Conservation (phyloP, 495 filamentous ascomycete genomes). For the Hypoxylon trugodes region DNA sequence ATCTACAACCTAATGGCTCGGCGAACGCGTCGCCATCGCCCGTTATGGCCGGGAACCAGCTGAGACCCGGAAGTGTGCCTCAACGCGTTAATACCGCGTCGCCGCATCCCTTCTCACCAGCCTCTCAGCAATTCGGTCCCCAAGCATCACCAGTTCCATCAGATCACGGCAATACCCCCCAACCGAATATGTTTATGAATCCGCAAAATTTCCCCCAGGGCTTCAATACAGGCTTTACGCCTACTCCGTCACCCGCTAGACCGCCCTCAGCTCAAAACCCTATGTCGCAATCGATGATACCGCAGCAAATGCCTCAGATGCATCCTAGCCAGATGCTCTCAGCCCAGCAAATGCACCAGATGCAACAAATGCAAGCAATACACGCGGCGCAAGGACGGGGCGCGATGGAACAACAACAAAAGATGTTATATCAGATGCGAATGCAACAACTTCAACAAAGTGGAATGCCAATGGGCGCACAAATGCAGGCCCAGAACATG, state of each 20-base stretch:
- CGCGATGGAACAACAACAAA: slow-evolving; percentile 65
- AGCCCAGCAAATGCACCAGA: slow-evolving; percentile 50
- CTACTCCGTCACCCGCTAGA: slow-evolving; percentile 59
- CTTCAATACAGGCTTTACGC: slow-evolving; percentile 65
- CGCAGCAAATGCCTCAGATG: slow-evolving; percentile 54
- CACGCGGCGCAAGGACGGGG: slow-evolving; percentile 63
- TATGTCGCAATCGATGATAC: slow-evolving; percentile 57
- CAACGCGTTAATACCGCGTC: slow-evolving; percentile 90
- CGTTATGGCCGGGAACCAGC: slow-evolving; percentile 75
- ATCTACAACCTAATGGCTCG: slow-evolving; percentile 83
- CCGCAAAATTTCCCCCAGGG: slow-evolving; percentile 64
- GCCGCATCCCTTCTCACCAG: slow-evolving; percentile 88
- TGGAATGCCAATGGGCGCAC: slow-evolving; percentile 60
- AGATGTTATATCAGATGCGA: slow-evolving; percentile 70
- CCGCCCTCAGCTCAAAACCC: slow-evolving; percentile 57
- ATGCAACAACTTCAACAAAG: slow-evolving; percentile 68
- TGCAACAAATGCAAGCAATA: slow-evolving; percentile 53
- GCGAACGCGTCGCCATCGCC: slow-evolving; percentile 88
- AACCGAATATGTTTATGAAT: slow-evolving; percentile 68
- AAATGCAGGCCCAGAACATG: slow-evolving; percentile 55
- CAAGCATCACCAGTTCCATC: slow-evolving; percentile 82
- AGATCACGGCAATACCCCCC: slow-evolving; percentile 82
- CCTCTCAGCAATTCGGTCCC: slow-evolving; percentile 73
- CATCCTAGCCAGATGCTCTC: slow-evolving; percentile 45
- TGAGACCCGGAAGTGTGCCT: slow-evolving; percentile 68